Evolutionary conservation across 2,329 filamentous ascomycete species (phyloP).

Genomic region (Cyphellophora attinorum): DNA sequence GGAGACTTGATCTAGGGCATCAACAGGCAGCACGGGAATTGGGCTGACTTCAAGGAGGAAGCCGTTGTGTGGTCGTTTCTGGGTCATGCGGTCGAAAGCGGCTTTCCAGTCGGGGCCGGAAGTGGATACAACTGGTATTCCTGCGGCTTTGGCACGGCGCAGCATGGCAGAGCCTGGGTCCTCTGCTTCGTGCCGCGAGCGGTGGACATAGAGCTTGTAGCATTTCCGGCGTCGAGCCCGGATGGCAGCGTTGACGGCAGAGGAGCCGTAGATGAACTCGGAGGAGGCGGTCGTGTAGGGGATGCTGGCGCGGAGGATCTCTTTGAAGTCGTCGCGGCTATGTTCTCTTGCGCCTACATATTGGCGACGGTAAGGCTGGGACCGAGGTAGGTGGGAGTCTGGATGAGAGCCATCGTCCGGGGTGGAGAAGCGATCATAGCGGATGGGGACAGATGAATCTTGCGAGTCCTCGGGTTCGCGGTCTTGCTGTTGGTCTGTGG

Average conservation of each 20-base stretch:
- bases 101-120: conserved; percentile 47
- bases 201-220: conserved; percentile 75
- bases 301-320: no score
- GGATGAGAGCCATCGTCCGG: no score
- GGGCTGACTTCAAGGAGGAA: conserved; percentile 79
- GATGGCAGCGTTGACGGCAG: conserved; percentile 71
- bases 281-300: conserved; percentile 77
- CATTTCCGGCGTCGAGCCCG: conserved; percentile 59
- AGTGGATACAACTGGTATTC: conserved; percentile 7
- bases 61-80: conserved; percentile 79
- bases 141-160: conserved; percentile 6
- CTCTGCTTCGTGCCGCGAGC: conserved; percentile 11
- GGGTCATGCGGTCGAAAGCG: conserved; percentile 74
- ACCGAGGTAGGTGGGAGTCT: no score
- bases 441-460: no score
- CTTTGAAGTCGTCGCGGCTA: no score
- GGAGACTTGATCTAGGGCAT: background rate
- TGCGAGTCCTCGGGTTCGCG: no score
- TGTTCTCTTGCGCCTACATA: no score
- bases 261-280: conserved; percentile 81
- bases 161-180: conserved; percentile 5
- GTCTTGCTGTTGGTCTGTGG: no score
- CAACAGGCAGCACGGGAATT: conserved; percentile 56
- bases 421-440: no score
- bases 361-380: no score